phyloP scores from a whole-genome alignment of 176 grass and related monocot species.

The Tuctoria greenei region DNA sequence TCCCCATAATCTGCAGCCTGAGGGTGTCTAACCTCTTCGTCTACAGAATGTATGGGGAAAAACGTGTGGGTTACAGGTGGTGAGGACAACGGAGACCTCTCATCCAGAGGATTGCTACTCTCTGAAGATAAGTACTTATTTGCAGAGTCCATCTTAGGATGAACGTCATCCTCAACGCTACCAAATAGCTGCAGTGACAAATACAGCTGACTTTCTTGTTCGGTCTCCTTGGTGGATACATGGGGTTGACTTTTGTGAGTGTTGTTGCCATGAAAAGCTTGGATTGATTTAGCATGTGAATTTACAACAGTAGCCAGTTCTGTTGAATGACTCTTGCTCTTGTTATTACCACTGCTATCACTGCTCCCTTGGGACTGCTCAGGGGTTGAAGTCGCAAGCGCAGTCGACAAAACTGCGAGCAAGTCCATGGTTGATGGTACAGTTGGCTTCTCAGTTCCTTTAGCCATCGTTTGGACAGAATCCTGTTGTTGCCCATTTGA shows the following conservation, averaged over 20 bases:
- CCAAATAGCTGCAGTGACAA: conserved; percentile 78
- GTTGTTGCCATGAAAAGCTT: conserved; percentile 37
- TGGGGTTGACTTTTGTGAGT: conserved; percentile 31
- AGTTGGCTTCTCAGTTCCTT: conserved; percentile 35
- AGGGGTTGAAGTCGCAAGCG: conserved; percentile 54
- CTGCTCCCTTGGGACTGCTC: conserved; percentile 91
- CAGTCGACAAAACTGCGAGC: conserved; percentile 61
- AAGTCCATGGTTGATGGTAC: conserved; percentile 70
- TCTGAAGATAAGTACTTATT: conserved; percentile 97
- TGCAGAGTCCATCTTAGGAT: conserved; percentile 54
- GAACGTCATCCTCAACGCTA: conserved; percentile 55
- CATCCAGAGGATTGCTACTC: conserved; percentile 93
- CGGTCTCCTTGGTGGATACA: conserved; percentile 36
- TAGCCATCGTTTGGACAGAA: conserved; percentile 46
- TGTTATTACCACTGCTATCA: conserved; percentile 85
- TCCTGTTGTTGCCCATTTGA: conserved; percentile 54
- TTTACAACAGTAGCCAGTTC: conserved; percentile 52
- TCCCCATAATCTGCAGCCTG: conserved; percentile 56
- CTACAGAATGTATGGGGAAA: conserved; percentile 75
- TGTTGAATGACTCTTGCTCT: conserved; percentile 63
- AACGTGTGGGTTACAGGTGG: conserved; percentile 79
- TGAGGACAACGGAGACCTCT: conserved; percentile 86
- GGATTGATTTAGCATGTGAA: conserved; percentile 48
- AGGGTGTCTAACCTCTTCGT: conserved; percentile 45
- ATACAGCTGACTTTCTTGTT: conserved; percentile 28